Conservation (phyloP, 2,329 filamentous ascomycete species). For the Aspergillus glaucus region DNA sequence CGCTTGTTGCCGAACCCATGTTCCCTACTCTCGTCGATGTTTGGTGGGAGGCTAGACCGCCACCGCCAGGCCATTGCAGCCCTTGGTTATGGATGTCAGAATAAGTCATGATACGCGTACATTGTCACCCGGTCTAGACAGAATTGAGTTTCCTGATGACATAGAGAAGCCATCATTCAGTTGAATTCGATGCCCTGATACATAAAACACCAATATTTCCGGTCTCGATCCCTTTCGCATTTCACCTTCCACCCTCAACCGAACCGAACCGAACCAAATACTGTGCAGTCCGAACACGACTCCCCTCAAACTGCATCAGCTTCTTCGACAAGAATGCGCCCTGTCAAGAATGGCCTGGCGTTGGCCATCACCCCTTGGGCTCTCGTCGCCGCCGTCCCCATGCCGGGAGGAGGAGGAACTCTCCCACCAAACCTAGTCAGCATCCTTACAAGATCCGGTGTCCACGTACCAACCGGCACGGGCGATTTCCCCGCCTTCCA, state of each 20-base stretch:
- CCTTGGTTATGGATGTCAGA: not conserved
- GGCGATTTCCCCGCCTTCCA: not conserved
- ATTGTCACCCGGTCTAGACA: not conserved
- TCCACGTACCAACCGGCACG: not conserved
- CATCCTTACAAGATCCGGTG: not conserved
- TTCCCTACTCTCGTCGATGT: too few relatives aligned
- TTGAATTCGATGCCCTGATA: not conserved
- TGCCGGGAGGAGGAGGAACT: not conserved
- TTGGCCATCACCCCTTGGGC: slow-evolving; percentile 13
- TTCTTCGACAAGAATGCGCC: slow-evolving; percentile 14
- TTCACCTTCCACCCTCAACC: not conserved
- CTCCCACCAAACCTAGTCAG: not conserved
- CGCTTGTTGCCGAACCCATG: too few relatives aligned
- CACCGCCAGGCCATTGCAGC: too few relatives aligned
- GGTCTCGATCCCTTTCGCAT: not conserved
- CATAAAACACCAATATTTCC: slow-evolving; percentile 1
- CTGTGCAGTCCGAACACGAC: not conserved
- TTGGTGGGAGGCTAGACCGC: too few relatives aligned
- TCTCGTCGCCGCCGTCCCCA: slow-evolving; percentile 7
- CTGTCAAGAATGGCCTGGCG: slow-evolving; percentile 8
- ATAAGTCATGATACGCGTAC: not conserved
- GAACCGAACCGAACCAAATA: not conserved
- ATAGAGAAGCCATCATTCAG: slow-evolving; percentile 4
- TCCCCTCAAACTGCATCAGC: not conserved
- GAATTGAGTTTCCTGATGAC: slow-evolving; percentile 2